Evolutionary conservation across 805 yeast species (phyloP), one percentile per base, ranked within the genome.

Genomic region (Sporopachydermia lactativora): DNA sequence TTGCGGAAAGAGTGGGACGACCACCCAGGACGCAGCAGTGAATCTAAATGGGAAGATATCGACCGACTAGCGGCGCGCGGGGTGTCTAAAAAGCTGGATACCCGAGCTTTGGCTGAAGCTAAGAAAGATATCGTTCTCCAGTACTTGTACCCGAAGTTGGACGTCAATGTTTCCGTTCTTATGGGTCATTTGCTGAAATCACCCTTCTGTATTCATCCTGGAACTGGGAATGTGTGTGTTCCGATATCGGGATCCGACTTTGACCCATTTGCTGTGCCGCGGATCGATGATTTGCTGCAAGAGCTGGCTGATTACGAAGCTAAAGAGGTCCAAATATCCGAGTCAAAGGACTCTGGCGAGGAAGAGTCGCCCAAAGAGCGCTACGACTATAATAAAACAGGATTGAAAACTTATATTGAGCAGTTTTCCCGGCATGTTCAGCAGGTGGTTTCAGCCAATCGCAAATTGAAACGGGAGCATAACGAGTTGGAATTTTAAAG

Each of bases 131-230:
- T 85, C 43, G 77, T 89, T 16, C 59, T 92, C 34, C 78, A 75
- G 45, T 79, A 81, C 45, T 61, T 85, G 64, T 89, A 89, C 58
- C 98, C 98, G 36, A 71, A 95, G 52, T 67, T 92, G 45, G 98
- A 92, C 71, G 77, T 82, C 39, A 94, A 88, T 58, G 98, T 92
- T 28, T 81, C 97, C 4, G 72, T 79, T 49, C 92, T 82, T 56
- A 68, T 88, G 52, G 84, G 78, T 61, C 98, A 92, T 65, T 76
- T 92, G 60, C 70, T 92, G 51, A 92, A 92, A 56, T 82, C 96
- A 1, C 98, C 98, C 14, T 92, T 92, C 57, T 89, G 97, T 64
- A 77, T 92, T 36, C 98, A 92, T 58, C 98, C 98, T 2, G 78
- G 85, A 2, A 92, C 98, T 0, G 96, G 96, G 4, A 81, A 83